Conservation (phyloP, 1,284 basidiomycete genomes). For the Puccinia novopanici region DNA sequence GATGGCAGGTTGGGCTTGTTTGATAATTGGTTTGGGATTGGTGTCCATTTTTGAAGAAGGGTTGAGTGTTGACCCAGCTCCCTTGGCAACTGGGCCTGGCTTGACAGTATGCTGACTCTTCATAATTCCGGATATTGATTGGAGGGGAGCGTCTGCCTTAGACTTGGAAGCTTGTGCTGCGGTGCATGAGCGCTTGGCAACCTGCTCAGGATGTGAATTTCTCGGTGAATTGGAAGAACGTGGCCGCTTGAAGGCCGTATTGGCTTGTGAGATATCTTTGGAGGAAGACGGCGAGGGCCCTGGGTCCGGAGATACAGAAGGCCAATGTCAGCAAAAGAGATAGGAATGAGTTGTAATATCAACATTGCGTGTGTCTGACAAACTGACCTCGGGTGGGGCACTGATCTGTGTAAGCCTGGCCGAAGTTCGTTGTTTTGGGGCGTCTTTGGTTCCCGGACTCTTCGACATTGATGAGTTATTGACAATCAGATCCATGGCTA, state of each 20-base stretch:
- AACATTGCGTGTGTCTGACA: not conserved
- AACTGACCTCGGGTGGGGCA: not conserved
- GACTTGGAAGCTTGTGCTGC: too few relatives aligned
- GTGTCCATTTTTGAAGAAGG: not conserved
- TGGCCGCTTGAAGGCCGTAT: not conserved
- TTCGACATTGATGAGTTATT: not conserved
- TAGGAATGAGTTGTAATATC: too few relatives aligned
- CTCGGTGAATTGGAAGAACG: not conserved
- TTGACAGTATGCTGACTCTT: too few relatives aligned
- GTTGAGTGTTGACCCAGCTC: not conserved
- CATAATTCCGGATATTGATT: too few relatives aligned
- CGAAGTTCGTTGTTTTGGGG: not conserved
- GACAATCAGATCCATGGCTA: conserved; percentile 1
- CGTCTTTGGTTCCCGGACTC: not conserved
- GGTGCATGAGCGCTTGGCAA: too few relatives aligned
- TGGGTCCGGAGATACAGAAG: not conserved
- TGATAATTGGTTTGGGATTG: not conserved
- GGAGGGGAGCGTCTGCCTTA: too few relatives aligned
- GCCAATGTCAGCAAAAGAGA: not conserved
- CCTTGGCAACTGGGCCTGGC: too few relatives aligned
- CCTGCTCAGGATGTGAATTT: too few relatives aligned
- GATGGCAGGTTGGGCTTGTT: not conserved
- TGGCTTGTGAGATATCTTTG: not conserved
- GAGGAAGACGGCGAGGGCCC: not conserved
- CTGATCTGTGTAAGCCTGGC: not conserved